Evolutionary conservation across 257 asterid genomes (phyloP), one percentile per base, ranked within the genome.

Genomic region (Voacanga thouarsii): DNA sequence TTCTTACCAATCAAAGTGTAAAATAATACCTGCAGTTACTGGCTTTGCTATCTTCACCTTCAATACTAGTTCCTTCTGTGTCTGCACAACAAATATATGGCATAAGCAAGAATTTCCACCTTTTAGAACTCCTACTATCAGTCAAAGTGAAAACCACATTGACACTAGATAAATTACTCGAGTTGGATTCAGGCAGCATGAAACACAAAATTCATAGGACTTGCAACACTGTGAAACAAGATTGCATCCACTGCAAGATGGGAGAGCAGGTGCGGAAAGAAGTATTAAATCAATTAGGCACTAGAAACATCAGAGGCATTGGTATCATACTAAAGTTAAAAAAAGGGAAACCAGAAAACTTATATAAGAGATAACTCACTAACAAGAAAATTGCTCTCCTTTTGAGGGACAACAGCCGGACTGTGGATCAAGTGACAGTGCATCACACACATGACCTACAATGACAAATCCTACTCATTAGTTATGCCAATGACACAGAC

Each of bases 131-230:
- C 11, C 33, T 37, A 39, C 3, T 44, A 39, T 37, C 19, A 56
- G 24, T 37, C 19, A 56, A 63, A 72, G 18, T 11, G 24, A 24
- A 56, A 28, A 44, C 45, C 43, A 73, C 7, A 44, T 70, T 45
- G 49, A 71, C 9, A 60, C 23, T 26, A 75, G 82, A 50, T 44
- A 65, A 71, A 73, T 82, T 89, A 94, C 98, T 93, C 75, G 86
- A 75, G 80, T 78, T 6, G 98, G 98, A 87, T 89, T 85, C 84
- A 92, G 88, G 89, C 99, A 95, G 88, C 99, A 95, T n/a, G 99
- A 85, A 84, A 95, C 99, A 83, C 99, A 95, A 84, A 77, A 90
- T 84, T 92, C 99, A 43, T 95, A 95, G 16, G 97, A 85, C 82
- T 90, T 89, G 90, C 99, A 94, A 80, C 99, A 94, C 59, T 87